phyloP scores from a whole-genome alignment of 768 basidiomycete genomes.

The Auriscalpium orientale region DNA sequence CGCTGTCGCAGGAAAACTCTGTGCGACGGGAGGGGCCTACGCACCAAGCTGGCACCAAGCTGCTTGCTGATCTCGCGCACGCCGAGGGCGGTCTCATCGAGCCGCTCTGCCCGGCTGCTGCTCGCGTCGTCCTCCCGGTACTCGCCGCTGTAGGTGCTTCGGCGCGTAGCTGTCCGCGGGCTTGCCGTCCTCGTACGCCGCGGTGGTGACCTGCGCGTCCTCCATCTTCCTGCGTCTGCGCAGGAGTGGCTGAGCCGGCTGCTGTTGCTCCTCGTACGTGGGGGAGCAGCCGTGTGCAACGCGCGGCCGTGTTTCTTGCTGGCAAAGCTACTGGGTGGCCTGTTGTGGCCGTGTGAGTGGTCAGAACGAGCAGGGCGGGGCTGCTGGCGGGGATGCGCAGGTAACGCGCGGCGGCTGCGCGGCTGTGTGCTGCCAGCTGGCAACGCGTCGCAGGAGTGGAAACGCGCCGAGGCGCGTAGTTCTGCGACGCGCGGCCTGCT shows the following conservation, averaged over 20 bases:
- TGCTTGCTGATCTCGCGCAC: constrained; percentile 99
- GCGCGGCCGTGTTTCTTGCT: no score
- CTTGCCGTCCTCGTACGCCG: constrained; percentile 14
- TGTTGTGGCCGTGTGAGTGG: no score
- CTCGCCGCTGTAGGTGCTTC: constrained; percentile 33
- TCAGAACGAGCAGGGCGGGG: no score
- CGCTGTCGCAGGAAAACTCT: constrained; percentile 6
- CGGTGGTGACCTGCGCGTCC: constrained; percentile 12
- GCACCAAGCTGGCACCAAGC: no score
- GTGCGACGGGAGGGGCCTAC: constrained; percentile 18
- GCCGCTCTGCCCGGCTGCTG: constrained; percentile 77
- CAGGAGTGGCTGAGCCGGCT: constrained; percentile 12
- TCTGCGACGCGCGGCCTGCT: no score
- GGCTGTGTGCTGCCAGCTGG: no score
- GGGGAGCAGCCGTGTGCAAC: constrained; percentile 35
- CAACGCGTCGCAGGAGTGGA: no score
- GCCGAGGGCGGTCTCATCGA: constrained; percentile 96
- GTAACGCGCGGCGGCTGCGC: constrained; percentile 32
- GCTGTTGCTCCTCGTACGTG: constrained; percentile 7
- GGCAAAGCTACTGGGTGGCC: no score
- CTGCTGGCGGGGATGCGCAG: no score
- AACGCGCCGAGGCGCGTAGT: no score
- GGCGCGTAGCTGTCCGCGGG: constrained; percentile 15
- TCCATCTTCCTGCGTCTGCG: constrained; percentile 16
- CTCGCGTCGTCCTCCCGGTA: constrained; percentile 68